Conservation (phyloP, 805 yeast species). For the Citeromyces matritensis region DNA sequence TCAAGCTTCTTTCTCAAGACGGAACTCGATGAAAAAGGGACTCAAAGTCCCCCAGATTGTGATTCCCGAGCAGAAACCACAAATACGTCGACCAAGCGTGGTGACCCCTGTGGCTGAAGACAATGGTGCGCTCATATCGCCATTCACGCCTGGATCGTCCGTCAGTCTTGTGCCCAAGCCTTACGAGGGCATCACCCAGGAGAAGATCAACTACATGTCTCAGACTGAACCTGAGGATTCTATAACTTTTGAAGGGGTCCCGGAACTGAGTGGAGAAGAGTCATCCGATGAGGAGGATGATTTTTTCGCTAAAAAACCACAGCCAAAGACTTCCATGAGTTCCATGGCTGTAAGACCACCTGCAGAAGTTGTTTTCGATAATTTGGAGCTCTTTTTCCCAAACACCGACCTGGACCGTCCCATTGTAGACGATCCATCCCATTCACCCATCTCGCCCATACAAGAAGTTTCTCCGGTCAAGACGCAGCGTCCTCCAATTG, state of each 20-base stretch:
- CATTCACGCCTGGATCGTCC: slow-evolving; percentile 26
- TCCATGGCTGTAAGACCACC: slow-evolving; percentile 77
- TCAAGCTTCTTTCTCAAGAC: slow-evolving; percentile 1
- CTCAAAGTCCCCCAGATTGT: not conserved
- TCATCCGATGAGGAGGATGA: slow-evolving; percentile 1
- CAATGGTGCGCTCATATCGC: slow-evolving; percentile 9
- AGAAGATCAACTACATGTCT: not conserved
- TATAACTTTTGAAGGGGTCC: not conserved
- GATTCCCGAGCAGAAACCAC: not conserved
- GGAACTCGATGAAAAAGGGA: slow-evolving; percentile 1
- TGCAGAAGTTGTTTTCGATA: slow-evolving; percentile 83
- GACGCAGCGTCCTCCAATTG: slow-evolving; percentile 17
- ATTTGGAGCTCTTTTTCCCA: slow-evolving; percentile 86
- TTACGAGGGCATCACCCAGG: slow-evolving; percentile 14
- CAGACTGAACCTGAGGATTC: not conserved
- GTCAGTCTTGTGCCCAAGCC: slow-evolving; percentile 26
- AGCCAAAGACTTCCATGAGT: slow-evolving; percentile 2
- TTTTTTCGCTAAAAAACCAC: not conserved
- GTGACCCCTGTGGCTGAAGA: not conserved
- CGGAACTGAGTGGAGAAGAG: not conserved
- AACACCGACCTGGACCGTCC: slow-evolving; percentile 86
- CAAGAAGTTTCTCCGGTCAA: slow-evolving; percentile 2
- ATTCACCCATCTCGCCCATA: slow-evolving; percentile 23
- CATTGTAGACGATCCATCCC: slow-evolving; percentile 62
- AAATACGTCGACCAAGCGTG: not conserved